Evolutionary conservation across 2,329 filamentous ascomycete genomes (phyloP), one percentile per base, ranked within the genome.

Genomic region (Xylariaceae sp.): DNA sequence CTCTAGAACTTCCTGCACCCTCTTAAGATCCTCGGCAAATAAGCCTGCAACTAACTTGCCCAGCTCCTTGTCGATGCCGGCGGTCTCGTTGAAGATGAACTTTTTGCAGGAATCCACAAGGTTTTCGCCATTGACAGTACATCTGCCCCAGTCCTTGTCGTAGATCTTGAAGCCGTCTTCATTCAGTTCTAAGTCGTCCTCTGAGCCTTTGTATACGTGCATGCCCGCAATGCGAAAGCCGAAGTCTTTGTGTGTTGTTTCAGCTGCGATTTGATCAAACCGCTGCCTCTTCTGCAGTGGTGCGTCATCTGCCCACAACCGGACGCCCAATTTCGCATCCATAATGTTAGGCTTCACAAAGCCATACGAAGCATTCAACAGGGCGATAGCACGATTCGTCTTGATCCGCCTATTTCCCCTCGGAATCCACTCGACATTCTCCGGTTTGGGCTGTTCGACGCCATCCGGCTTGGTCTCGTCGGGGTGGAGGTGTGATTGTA

Each of bases 301-400:
- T 20, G 81, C 81, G 51, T 83, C 74, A 48, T 95, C 88, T 12
- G 88, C 92, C 85, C 90, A 97, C 5, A 98, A 71, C 23, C 88
- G 79, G 40, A 83, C 77, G 35, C 93, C 93, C 17, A 98, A 80
- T 70, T 98, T 98, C 54, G 95, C 80, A 62, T 98, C 93, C 47
- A 98, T 73, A 6, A 98, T 89, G 57, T 95, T 97, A 6, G 93
- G 89, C 47, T 80, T 79, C 58, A 79, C 80, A 72, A 91, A 97
- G 1, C 88, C 89, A 53, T 80, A 77, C 0, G 89, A 83, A 6
- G 88, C 79, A 63, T 96, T 96, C 62, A 91, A 86, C 22, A 97
- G 73, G 11, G 95, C 90, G 16, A 96, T 83, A 2, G 88, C 87
- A 44, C 82, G 75, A 44, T 90, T 83, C 0, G 90, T 95, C 20